These are phyloP conservation scores for Rhytidhysteron rufulum DNA, from an alignment of 2,329 filamentous ascomycete genomes.

Conservation along the genomic window DNA sequence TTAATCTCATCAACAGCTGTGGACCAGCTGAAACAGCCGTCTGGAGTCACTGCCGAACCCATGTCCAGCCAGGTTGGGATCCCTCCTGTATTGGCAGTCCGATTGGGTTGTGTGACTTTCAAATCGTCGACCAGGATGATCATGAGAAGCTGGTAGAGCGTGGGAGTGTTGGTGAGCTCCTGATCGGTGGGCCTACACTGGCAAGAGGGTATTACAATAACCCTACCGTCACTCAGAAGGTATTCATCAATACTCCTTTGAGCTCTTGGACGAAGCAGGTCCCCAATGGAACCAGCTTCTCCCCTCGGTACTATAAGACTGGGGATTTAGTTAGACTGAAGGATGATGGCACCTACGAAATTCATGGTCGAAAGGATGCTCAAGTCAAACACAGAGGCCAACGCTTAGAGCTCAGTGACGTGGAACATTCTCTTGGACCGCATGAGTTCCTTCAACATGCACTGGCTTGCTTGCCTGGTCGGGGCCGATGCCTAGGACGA, in stretches of 20 bases:
- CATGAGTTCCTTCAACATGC: constrained; percentile 9
- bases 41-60: too few species aligned
- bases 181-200: constrained; percentile 19
- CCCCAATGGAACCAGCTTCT: neutral
- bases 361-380: constrained; percentile 7
- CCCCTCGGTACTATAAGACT: constrained; percentile 6
- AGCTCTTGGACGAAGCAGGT: too few species aligned
- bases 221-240: constrained; percentile 10
- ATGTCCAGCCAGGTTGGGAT: too few species aligned
- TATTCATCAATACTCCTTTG: constrained; percentile 13
- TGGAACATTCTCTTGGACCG: constrained; percentile 30
- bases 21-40: constrained; percentile 37
- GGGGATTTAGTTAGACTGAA: constrained; percentile 6
- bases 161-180: constrained; percentile 18
- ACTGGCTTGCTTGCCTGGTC: constrained; percentile 7
- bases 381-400: constrained; percentile 28
- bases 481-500: too few species aligned
- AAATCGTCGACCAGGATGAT: constrained; percentile 1
- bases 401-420: constrained; percentile 35
- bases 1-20: constrained; percentile 37
- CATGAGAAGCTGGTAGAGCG: constrained; percentile 14
- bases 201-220: constrained; percentile 20
- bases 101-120: too few species aligned
- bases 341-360: constrained; percentile 5
- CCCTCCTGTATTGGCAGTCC: too few species aligned